Evolutionary conservation across 108 stramenopile species (phyloP), one percentile per base, ranked within the genome.

Genomic region (Fistulifera pelliculosa): DNA sequence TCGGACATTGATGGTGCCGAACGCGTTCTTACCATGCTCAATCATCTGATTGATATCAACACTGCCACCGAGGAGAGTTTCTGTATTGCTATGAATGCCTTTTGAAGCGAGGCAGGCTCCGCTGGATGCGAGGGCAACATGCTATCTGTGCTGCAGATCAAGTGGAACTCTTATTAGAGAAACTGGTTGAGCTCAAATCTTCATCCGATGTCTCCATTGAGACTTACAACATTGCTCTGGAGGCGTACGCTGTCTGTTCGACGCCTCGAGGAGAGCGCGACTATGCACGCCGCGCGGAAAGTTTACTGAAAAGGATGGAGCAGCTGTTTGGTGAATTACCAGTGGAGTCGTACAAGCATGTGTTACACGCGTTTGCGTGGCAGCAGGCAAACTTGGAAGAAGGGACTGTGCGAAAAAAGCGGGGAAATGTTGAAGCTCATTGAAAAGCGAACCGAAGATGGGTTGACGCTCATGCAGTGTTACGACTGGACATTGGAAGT

Each of bases 71-170:
- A 51, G 23, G 26, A 23, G 50, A 45, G 44, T 45, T 77, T 57
- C 51, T 64, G 65, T 44, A 66, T 77, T 45, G 76, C 54, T 2
- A 51, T 77, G 31, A 17, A 59, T 23, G 76, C 68, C 1, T 61
- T 65, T 28, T 60, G 11, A 27, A 59, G 41, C 60, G 76, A 53
- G 68, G 68, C 8, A 38, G 76, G 48, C 39, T 72, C 18, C 58
- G 68, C 38, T 77, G 76, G 76, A 19, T 45, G 28, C 50, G 27
- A 5, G n/a, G 12, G 11, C 17, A 47, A 11, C 17, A 51, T 16
- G 41, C 65, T 27, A 48, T 62, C 1, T 75, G 74, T 56, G 75
- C 75, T 35, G 75, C 69, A n/a, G 69, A 76, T 58, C 61, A 64
- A 57, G 58, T 76, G 10, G 57, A 52, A 24, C 35, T 23, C 6